Evolutionary conservation across 805 yeast species (phyloP), one percentile per base, ranked within the genome.

Genomic region (Pichia cephalocereana): DNA sequence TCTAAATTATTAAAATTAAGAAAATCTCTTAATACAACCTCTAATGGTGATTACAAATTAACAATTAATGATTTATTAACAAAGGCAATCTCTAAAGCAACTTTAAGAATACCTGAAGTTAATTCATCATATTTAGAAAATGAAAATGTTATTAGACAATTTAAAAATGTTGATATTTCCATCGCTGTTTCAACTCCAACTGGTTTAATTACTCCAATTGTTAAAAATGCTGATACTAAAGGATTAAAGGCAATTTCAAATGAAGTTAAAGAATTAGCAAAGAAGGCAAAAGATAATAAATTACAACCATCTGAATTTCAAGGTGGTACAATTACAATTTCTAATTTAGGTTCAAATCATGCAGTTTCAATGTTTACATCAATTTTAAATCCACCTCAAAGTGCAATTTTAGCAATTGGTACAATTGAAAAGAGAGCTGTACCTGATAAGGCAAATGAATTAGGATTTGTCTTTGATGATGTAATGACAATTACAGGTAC

Each of bases 161-260:
- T 80, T 79, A 74, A 76, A 62, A 83, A 80, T 61, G 98, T 91
- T 48, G 99, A 93, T 64, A 95, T 93, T 49, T 89, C 98, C 26
- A 97, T 91, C 52, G 99, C 99, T 39, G 99, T 93, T 54, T 93
- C 99, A 52, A 93, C 99, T 18, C 97, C 98, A 67, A 80, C 95
- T 45, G 99, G 99, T 45, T 77, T 93, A 58, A 83, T 93, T 67
- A 93, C 99, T 46, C 99, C 99, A 57, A 91, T 93, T 61, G 90
- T 93, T 57, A 82, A 80, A 69, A 76, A 83, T 63, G 97, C 96
- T 41, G 86, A 93, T 64, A 58, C 83, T 50, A 87, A 84, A 76
- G 99, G 99, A 40, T 78, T 93, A 52, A 78, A 82, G 48, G 62
- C 80, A 36, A 93, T 93, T 63, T 91, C 98, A 40, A 66, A 68